phyloP scores from a whole-genome alignment of 495 filamentous ascomycete genomes.

The Aspergillus nanangensis region DNA sequence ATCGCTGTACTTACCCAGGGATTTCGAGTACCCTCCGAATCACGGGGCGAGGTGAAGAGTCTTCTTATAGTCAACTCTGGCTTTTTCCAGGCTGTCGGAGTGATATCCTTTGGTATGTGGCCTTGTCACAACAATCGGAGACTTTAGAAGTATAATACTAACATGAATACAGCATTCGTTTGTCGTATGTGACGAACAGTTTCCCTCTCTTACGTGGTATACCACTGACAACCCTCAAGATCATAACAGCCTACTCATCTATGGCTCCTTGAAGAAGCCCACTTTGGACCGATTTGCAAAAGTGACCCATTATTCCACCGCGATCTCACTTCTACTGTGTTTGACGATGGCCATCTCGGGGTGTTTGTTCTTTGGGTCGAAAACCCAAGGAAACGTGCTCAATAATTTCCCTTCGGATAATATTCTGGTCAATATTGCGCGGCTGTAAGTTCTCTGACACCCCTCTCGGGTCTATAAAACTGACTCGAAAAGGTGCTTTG shows the following conservation, averaged over 20 bases:
- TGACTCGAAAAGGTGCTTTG: slow-evolving; percentile 61
- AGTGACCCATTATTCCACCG: slow-evolving; percentile 90
- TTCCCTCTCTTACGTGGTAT: not conserved
- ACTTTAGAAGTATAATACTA: not conserved
- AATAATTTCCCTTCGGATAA: slow-evolving; percentile 95
- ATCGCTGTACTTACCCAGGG: slow-evolving; percentile 86
- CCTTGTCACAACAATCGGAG: not conserved
- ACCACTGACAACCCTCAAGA: slow-evolving; percentile 42
- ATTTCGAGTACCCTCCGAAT: slow-evolving; percentile 61
- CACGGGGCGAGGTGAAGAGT: slow-evolving; percentile 62
- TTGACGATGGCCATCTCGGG: slow-evolving; percentile 83
- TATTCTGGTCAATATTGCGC: slow-evolving; percentile 86
- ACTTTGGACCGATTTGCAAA: slow-evolving; percentile 89
- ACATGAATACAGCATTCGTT: slow-evolving; percentile 68
- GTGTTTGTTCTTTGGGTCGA: slow-evolving; percentile 88
- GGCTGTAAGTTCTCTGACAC: slow-evolving; percentile 51
- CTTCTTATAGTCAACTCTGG: slow-evolving; percentile 72
- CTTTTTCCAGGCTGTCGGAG: slow-evolving; percentile 91
- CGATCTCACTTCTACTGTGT: slow-evolving; percentile 83
- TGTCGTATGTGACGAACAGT: slow-evolving; percentile 54
- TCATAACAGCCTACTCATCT: slow-evolving; percentile 95
- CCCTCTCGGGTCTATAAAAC: slow-evolving; percentile 1
- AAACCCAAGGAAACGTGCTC: slow-evolving; percentile 89
- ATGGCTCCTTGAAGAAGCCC: slow-evolving; percentile 88
- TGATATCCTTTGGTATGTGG: slow-evolving; percentile 87